Evolutionary conservation across 2,329 filamentous ascomycete species (phyloP).

Genomic region (Ophiostoma ulmi): DNA sequence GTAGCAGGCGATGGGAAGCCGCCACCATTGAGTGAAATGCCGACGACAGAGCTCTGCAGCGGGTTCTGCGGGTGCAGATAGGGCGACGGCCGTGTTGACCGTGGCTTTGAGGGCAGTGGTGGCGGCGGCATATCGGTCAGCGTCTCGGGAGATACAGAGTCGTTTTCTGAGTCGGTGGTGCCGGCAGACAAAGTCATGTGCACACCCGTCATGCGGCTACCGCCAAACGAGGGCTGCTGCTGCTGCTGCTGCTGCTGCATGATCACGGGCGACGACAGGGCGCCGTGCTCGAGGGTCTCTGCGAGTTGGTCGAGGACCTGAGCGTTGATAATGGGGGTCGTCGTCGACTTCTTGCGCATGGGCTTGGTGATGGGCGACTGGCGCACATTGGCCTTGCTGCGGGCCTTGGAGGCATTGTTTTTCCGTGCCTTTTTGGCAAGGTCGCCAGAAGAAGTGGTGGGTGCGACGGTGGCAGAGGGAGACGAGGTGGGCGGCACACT

Average conservation of each 20-base stretch:
- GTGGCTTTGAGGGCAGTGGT: constrained; percentile 57
- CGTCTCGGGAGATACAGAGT: constrained; percentile 59
- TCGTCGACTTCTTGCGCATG: constrained; percentile 48
- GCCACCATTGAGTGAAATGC: constrained; percentile 27
- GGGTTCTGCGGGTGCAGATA: constrained; percentile 55
- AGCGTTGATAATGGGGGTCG: constrained; percentile 53
- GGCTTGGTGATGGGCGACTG: constrained; percentile 71
- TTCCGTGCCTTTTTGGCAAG: constrained; percentile 50
- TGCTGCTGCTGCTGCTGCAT: constrained; percentile 37
- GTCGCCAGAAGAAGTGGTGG: constrained; percentile 32
- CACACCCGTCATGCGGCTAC: constrained; percentile 16
- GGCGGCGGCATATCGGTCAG: constrained; percentile 63
- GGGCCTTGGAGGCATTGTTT: constrained; percentile 48
- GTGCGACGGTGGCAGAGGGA: background rate
- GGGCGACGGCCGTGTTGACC: constrained; percentile 62
- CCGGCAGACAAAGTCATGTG: constrained; percentile 35
- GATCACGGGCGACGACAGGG: constrained; percentile 27
- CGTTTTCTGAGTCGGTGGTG: constrained; percentile 58
- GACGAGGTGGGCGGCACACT: background rate
- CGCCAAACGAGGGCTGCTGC: constrained; percentile 22
- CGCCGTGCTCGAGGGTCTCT: constrained; percentile 40
- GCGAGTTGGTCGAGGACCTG: constrained; percentile 51
- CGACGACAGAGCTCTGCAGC: constrained; percentile 40
- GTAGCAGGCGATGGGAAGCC: constrained; percentile 64
- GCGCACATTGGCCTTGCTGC: constrained; percentile 51